These are phyloP conservation scores for Henckelia pumila DNA, from an alignment of 257 asterid species.

Conservation along the genomic window DNA sequence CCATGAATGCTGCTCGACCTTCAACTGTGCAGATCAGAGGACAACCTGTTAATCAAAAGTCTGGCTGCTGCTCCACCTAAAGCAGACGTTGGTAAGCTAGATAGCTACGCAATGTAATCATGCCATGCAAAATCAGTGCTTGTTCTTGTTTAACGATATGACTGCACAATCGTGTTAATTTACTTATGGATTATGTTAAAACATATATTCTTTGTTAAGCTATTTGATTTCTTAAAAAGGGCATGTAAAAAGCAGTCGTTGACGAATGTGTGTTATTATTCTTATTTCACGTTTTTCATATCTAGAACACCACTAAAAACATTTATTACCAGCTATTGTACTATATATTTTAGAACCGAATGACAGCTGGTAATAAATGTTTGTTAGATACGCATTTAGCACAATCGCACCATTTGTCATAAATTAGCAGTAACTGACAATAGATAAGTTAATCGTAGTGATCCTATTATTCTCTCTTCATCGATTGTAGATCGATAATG, in stretches of 20 bases:
- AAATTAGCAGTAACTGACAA: no score
- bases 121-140: conserved; percentile 35
- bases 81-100: not conserved
- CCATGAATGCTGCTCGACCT: conserved; percentile 66
- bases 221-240: conserved; percentile 34
- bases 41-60: conserved; percentile 75
- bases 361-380: no score
- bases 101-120: conserved; percentile 19
- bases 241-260: conserved; percentile 45
- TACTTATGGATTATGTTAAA: conserved; percentile 24
- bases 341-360: no score
- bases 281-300: no score
- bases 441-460: no score
- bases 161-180: conserved; percentile 24
- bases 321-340: no score
- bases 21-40: conserved; percentile 83
- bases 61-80: conserved; percentile 84
- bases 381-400: no score
- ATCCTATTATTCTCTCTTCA: no score
- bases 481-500: no score
- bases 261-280: no score
- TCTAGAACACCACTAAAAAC: no score
- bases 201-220: conserved; percentile 41
- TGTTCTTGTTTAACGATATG: conserved; percentile 30
- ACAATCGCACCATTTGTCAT: no score